phyloP scores from a whole-genome alignment of 257 asterid genomes.

The Solanum pinnatisectum region DNA sequence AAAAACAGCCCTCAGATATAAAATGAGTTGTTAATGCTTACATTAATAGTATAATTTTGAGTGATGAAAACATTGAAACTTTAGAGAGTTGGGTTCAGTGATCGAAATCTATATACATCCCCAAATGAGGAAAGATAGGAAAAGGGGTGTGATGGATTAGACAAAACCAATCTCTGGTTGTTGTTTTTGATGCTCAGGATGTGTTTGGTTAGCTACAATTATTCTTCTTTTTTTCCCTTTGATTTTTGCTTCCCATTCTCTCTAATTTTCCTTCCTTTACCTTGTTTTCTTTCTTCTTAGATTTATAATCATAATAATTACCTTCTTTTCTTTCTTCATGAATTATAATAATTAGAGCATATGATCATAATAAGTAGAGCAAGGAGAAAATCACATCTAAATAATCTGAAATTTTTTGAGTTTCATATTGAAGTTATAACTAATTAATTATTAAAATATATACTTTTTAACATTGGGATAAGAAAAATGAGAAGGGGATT shows the following conservation, averaged over 20 bases:
- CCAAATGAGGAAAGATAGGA: conserved; percentile 18
- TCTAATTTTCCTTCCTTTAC: not conserved
- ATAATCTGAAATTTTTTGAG: too few relatives aligned
- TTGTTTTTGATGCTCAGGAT: conserved; percentile 1
- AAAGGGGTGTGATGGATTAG: conserved; percentile 5
- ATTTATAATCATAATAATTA: not conserved
- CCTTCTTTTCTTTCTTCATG: not conserved
- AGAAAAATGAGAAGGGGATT: too few relatives aligned
- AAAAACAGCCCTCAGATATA: not conserved
- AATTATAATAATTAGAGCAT: not conserved
- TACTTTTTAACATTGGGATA: too few relatives aligned
- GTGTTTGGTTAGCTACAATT: conserved; percentile 1
- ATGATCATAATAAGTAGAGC: not conserved
- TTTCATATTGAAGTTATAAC: too few relatives aligned
- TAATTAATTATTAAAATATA: too few relatives aligned
- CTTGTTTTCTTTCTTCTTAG: not conserved
- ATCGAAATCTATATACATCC: conserved; percentile 34
- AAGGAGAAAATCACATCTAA: not conserved
- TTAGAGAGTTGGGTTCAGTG: conserved; percentile 31
- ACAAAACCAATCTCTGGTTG: conserved; percentile 16
- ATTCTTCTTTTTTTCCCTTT: not conserved
- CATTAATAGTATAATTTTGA: conserved; percentile 10
- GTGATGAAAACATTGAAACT: conserved; percentile 21
- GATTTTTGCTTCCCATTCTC: not conserved
- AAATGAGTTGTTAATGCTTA: conserved; percentile 28